These are phyloP conservation scores for Emmonsia crescens DNA, from an alignment of 2,329 filamentous ascomycete species.

Conservation along the genomic window DNA sequence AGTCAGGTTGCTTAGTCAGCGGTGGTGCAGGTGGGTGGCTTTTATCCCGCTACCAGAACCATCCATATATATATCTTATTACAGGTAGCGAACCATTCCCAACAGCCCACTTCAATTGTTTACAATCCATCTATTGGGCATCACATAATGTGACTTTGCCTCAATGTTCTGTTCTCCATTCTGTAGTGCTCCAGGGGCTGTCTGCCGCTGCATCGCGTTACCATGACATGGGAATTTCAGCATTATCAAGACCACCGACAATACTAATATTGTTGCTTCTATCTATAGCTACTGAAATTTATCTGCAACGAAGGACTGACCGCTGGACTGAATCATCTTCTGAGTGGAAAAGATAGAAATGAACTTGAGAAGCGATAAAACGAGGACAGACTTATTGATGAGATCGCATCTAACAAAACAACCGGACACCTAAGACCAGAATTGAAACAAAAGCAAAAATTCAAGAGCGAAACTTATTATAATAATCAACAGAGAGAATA, in stretches of 20 bases:
- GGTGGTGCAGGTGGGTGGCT: too few relatives aligned
- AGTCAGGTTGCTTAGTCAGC: constrained; percentile 11
- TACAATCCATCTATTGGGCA: too few relatives aligned
- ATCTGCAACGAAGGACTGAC: background rate
- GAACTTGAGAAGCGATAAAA: background rate
- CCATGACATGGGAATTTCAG: too few relatives aligned
- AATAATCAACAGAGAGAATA: background rate
- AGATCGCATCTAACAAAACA: background rate
- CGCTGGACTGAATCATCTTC: background rate
- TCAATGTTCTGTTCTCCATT: background rate
- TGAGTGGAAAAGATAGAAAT: background rate
- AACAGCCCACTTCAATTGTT: too few relatives aligned
- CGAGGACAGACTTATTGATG: background rate
- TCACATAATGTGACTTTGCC: too few relatives aligned
- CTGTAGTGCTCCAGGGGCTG: background rate
- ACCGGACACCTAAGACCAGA: background rate
- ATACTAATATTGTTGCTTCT: background rate
- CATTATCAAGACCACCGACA: too few relatives aligned
- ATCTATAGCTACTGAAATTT: background rate
- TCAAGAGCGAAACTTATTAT: background rate
- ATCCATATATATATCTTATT: too few relatives aligned
- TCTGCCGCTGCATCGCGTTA: too few relatives aligned
- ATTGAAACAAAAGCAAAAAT: background rate
- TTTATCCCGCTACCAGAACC: too few relatives aligned
- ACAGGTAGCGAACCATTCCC: too few relatives aligned